Conservation (phyloP, 805 yeast species). For the Sporopachydermia quercuum region DNA sequence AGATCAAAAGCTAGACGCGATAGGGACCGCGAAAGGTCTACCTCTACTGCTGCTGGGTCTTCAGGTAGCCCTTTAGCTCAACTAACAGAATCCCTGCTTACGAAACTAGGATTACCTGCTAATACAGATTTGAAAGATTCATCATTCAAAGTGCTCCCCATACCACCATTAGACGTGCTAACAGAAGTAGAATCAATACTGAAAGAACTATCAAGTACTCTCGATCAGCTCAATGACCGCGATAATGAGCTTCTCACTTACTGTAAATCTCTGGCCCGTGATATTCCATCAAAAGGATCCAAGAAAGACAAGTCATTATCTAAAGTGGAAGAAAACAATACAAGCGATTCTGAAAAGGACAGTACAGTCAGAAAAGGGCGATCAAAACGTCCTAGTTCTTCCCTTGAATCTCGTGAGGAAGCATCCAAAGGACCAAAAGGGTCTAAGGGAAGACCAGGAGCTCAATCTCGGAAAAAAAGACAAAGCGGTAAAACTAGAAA, state of each 20-base stretch:
- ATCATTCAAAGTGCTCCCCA: neutral
- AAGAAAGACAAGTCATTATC: neutral
- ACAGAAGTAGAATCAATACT: neutral
- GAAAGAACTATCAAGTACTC: neutral
- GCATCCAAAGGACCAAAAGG: neutral
- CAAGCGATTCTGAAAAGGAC: neutral
- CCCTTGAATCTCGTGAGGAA: neutral
- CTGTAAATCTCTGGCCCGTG: neutral
- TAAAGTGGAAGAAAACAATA: too few species aligned
- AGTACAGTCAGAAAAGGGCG: neutral
- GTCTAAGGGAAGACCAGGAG: too few species aligned
- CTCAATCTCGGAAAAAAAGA: neutral
- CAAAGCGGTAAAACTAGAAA: neutral
- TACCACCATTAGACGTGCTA: neutral
- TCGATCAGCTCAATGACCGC: neutral
- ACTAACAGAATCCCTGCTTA: neutral
- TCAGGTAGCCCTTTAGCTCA: neutral
- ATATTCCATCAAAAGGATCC: neutral
- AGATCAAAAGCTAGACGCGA: neutral
- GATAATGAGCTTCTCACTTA: neutral
- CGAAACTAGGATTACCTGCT: neutral
- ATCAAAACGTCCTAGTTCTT: neutral
- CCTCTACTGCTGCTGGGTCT: neutral
- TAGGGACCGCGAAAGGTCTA: slow-evolving; percentile 1
- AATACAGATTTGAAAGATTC: neutral